A percentile compares a stretch with the other conserved stretches of the same genome.
Conservation (phyloP, 2,329 filamentous ascomycete genomes). For the Verticillium nonalfalfae region DNA sequence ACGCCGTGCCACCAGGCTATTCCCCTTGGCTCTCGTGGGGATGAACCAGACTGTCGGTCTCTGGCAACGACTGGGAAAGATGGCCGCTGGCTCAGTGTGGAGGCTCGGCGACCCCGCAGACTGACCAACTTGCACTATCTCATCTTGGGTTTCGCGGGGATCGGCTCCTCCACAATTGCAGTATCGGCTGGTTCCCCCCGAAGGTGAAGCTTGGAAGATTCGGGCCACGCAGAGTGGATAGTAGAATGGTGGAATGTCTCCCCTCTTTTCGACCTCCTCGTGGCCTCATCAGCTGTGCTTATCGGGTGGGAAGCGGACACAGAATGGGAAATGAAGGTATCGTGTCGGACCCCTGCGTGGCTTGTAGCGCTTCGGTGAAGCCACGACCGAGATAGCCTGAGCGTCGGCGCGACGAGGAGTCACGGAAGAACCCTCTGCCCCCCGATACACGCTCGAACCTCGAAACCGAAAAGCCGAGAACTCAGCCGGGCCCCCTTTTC, state of each 20-base stretch:
- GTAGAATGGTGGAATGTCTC: not conserved
- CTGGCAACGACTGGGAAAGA: not conserved
- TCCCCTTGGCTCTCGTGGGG: not conserved
- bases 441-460: not conserved
- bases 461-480: not conserved
- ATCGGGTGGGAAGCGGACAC: not conserved
- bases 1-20: not conserved
- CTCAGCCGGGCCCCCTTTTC: not conserved
- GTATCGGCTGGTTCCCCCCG: not conserved
- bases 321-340: not conserved
- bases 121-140: not conserved
- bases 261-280: not conserved
- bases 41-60: constrained; percentile 2
- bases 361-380: not conserved
- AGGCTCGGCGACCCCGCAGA: not conserved
- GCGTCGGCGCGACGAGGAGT: not conserved
- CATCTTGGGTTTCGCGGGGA: not conserved
- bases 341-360: not conserved
- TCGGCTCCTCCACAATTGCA: not conserved
- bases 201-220: not conserved
- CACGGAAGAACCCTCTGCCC: not conserved
- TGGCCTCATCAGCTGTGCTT: not conserved
- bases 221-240: not conserved
- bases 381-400: not conserved
- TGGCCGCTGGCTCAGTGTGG: not conserved